Base-by-base conservation (phyloP, 306 rosid genomes). In the Trifolium subterraneum region DNA sequence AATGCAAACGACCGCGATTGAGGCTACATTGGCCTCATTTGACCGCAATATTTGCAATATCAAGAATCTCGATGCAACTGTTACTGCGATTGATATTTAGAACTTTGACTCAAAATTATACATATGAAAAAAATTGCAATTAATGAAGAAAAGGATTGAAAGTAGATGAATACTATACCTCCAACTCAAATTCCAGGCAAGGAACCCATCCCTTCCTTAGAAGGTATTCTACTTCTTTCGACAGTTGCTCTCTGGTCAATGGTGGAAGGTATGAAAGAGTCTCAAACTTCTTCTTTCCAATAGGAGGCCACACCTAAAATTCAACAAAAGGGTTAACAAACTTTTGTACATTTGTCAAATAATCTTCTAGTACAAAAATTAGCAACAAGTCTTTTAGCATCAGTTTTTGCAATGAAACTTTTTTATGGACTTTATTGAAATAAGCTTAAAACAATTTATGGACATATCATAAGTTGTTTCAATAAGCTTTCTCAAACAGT, bases 261-360 rank as follows among this genome's bases (percentile, higher is more conserved):
- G 67, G 66, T 33, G 92, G 97, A 1, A 93, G 80, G 86, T 91
- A 91, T 2, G 98, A 91, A 8, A 93, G 88, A n/a, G 97, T 91
- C 96, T 93, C 97, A 14, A 81, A 91, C 82, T 90, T 89, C 96
- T 80, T 83, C 82, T 10, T 0, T 3, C 90, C 92, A n/a, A 42
- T 0, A 66, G 97, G 68, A 2, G 97, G 96, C 97, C 98, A 93
- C 84, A 90, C 97, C 97, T 93, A 1, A 60, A 4, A 29, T 60
- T 60, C 6, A 15, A 15, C 39, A 7, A 29, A 48, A 50, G 15
- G 58, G 69, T 71, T 54, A 71, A 7, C 54, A 61, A 50, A 35
- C 12, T 19, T 25, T 39, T 41, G 25, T 22, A 25, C 18, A 72
- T 23, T 36, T 7, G 7, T 13, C 15, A 31, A 48, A 27, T 50